phyloP scores from a whole-genome alignment of 2,329 filamentous ascomycete species.

The Moelleriella libera region DNA sequence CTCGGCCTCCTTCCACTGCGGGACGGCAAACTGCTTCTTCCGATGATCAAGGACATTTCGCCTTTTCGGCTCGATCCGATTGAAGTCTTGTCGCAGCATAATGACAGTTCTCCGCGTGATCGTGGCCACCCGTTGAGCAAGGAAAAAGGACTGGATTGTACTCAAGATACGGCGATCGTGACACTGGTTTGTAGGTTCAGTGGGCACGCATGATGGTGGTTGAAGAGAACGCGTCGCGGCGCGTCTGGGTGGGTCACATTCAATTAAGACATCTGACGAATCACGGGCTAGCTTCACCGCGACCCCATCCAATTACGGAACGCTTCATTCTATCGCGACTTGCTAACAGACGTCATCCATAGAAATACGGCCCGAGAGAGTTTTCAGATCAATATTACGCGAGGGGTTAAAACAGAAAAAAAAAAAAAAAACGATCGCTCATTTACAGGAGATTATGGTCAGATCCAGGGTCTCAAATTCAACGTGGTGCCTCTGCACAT shows the following conservation, averaged over 20 bases:
- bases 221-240: conserved; percentile 18
- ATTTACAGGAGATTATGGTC: too few relatives aligned
- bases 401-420: too few relatives aligned
- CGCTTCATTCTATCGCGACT: too few relatives aligned
- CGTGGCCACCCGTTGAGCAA: not conserved
- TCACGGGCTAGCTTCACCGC: not conserved
- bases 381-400: too few relatives aligned
- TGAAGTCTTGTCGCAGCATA: conserved; percentile 37
- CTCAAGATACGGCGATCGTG: not conserved
- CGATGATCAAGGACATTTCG: conserved; percentile 64
- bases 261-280: conserved; percentile 9
- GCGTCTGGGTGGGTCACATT: conserved; percentile 11
- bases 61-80: conserved; percentile 53
- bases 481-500: too few relatives aligned
- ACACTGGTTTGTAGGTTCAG: too few relatives aligned
- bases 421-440: too few relatives aligned
- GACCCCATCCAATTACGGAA: too few relatives aligned
- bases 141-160: not conserved
- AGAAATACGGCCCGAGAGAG: too few relatives aligned
- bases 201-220: not conserved
- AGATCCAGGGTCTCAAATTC: too few relatives aligned
- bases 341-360: too few relatives aligned
- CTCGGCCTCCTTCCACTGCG: conserved; percentile 60
- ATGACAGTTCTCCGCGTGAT: conserved; percentile 6
- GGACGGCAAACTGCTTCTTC: conserved; percentile 73